A percentile compares a stretch with the other conserved stretches of the same genome.
These are phyloP conservation scores for Aschersonia sp. DNA, from an alignment of 2,329 filamentous ascomycete species.

Conservation along the genomic window DNA sequence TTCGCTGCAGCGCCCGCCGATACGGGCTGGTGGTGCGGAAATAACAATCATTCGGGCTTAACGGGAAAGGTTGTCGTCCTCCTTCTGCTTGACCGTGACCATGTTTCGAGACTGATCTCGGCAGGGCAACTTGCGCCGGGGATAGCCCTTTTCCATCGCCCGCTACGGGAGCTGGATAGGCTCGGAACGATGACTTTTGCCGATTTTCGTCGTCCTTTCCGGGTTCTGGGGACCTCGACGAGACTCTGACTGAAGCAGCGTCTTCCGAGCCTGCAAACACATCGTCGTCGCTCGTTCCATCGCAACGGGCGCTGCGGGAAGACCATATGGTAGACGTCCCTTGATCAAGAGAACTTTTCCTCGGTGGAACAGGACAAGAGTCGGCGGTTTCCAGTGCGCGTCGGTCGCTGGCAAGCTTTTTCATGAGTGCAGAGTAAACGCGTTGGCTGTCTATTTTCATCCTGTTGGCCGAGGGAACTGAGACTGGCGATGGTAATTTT, in stretches of 20 bases:
- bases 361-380: constrained; percentile 2
- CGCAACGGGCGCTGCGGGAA: constrained; percentile 17
- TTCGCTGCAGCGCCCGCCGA: constrained; percentile 33
- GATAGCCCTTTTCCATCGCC: constrained; percentile 5
- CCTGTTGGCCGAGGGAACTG: constrained; percentile 7
- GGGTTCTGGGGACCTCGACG: neutral
- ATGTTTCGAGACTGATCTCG: constrained; percentile 4
- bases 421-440: constrained; percentile 51
- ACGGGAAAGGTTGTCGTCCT: constrained; percentile 34
- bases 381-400: constrained; percentile 2
- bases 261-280: constrained; percentile 11
- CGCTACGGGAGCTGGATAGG: constrained; percentile 4
- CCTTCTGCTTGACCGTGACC: constrained; percentile 21
- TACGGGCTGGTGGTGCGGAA: constrained; percentile 42
- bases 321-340: constrained; percentile 6
- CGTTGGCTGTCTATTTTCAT: constrained; percentile 36
- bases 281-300: constrained; percentile 18
- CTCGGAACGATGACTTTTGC: constrained; percentile 1
- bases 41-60: constrained; percentile 31
- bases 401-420: constrained; percentile 29
- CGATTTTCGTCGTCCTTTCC: neutral
- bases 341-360: constrained; percentile 7
- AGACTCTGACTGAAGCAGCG: neutral
- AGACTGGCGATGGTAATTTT: neutral
- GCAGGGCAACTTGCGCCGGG: neutral